Base-by-base conservation (phyloP, 768 basidiomycete genomes). In the Calocybe indica region DNA sequence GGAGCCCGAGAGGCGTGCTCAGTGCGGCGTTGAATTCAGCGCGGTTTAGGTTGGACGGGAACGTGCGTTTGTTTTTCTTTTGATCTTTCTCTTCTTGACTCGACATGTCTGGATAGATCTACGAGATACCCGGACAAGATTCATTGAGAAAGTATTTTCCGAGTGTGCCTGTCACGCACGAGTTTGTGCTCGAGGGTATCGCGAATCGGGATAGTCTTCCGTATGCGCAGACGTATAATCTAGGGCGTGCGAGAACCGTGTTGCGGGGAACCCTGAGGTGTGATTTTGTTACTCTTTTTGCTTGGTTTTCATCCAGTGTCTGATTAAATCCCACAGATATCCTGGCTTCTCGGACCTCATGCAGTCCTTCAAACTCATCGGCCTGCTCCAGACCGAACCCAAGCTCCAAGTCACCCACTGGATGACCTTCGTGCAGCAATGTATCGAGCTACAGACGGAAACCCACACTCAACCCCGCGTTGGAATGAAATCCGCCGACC, bases 1-100 rank as follows among this genome's bases (percentile, higher is more conserved):
- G 94, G 94, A 88, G 82, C 42, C 92, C 94, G 0, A 74, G 82
- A 48, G 93, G 91, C 5, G 92, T 95, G 6, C 66, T 97, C 35
- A 78, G 73, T 11, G 94, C 92, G 2, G 88, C 88, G 0, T 62
- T 82, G 48, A 91, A 94, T 53, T 62, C 68, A 0, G 92, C 94
- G 1, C 61, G 58, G 35, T 96, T 82, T 63, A 75, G 77, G 56
- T 67, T 92, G 22, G 54, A 69, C 30, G 70, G 70, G 5, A 58
- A 78, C 65, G 88, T 85, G 53, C n/a, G 73, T 50, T 6, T 43
- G 46, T 48, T 50, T 8, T 8, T 33, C 29, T 33, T 4, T 46
- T 29, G 10, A 41, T 7, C 9, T 11, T 5, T n/a, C 12, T 33
- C 35, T 12, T 37, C 11, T 9, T 34, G 15, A 6, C n/a, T 34